These are phyloP conservation scores for Manihot esculenta DNA, from an alignment of 441 rosid genomes.

Conservation along the genomic window DNA sequence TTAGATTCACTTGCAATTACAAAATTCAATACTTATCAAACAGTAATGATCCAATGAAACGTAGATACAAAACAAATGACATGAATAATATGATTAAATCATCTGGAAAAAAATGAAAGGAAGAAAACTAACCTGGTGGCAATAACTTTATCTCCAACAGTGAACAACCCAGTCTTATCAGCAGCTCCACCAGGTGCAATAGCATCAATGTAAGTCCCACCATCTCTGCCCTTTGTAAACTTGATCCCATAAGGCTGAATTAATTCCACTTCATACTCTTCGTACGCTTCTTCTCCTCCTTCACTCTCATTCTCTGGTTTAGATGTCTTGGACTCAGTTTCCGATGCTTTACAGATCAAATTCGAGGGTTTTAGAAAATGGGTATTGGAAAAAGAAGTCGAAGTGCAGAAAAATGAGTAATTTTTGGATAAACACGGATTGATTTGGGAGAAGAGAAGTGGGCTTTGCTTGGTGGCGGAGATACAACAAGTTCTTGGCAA, in stretches of 20 bases:
- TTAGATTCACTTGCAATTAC: background rate
- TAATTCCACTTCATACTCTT: slow-evolving; percentile 74
- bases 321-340: slow-evolving; percentile 45
- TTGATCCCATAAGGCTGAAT: slow-evolving; percentile 71
- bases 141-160: slow-evolving; percentile 83
- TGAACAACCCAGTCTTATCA: slow-evolving; percentile 70
- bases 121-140: slow-evolving; percentile 74
- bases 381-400: slow-evolving; percentile 34
- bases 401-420: slow-evolving; percentile 30
- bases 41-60: background rate
- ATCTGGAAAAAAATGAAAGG: background rate
- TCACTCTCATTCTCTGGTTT: slow-evolving; percentile 32
- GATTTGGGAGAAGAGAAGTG: slow-evolving; percentile 30
- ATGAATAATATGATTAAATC: background rate
- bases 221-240: slow-evolving; percentile 83
- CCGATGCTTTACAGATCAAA: slow-evolving; percentile 57
- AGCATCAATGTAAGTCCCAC: slow-evolving; percentile 91
- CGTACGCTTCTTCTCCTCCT: slow-evolving; percentile 39
- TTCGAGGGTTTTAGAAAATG: slow-evolving; percentile 38
- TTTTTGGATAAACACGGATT: slow-evolving; percentile 29
- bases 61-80: background rate
- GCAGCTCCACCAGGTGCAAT: slow-evolving; percentile 80
- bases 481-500: slow-evolving; percentile 33
- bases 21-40: background rate
- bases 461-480: slow-evolving; percentile 39